Evolutionary conservation across 768 basidiomycete genomes (phyloP), one percentile per base, ranked within the genome.

Genomic region (Boletus insuetus): DNA sequence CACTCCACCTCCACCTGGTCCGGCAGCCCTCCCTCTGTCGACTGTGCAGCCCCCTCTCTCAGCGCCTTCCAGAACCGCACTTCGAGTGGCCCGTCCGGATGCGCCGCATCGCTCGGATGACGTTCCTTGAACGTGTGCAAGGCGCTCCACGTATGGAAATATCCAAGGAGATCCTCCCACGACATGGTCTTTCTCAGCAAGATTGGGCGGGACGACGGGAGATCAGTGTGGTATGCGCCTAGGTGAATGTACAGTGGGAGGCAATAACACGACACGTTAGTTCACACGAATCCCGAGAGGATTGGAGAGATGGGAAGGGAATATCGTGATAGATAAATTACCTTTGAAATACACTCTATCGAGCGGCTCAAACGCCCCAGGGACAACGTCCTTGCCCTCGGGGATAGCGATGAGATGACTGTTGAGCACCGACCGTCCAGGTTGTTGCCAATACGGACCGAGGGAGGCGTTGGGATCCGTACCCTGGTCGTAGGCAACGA

Each of bases 71-170:
- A 82, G 61, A 89, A 86, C 16, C 87, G 74, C 58, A 80, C 73
- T 10, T 84, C 81, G 40, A 92, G 79, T 65, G 87, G 84, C 1
- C 86, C 86, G 20, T 83, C 83, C 0, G 66, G 58, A 24, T 73
- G 66, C 41, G 65, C 59, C 13, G 50, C 55, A 62, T 91, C 87
- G 31, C 80, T 76, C 0, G 88, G 87, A 64, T 83, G 78, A 12
- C 63, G 64, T 58, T 87, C 85, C 56, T 83, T 81, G 67, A 80
- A 92, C 13, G 80, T 82, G 56, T 87, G 83, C 46, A 90, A 70
- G 2, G 88, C 73, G 61, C 86, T 89, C 75, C 80, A 86, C 0
- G 89, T 90, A 45, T 82, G 75, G 19, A 93, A 73, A 65, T 91
- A 93, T 2, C 75, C 79, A 6, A 87, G 75, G 0, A 93, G 70